Evolutionary conservation across 2,329 filamentous ascomycete genomes (phyloP).

Genomic region (Aspergillus tubingensis): DNA sequence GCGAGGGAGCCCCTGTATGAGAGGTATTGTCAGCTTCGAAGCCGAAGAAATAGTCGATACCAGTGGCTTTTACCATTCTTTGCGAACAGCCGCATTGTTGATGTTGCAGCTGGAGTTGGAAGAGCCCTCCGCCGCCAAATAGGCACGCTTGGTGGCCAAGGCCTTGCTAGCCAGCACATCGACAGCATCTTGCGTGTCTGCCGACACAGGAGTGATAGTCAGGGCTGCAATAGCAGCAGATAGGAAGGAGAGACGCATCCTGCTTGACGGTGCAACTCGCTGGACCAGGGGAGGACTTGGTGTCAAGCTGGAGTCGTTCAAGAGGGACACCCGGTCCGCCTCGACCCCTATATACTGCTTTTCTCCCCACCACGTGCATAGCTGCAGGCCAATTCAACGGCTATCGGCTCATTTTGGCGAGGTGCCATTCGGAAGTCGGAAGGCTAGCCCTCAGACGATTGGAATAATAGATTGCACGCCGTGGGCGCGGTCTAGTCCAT

Average conservation of each 20-base stretch:
- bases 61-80: neutral
- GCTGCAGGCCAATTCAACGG: neutral
- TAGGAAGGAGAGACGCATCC: neutral
- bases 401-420: neutral
- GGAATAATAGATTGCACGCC: neutral
- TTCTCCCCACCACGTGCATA: neutral
- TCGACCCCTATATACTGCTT: constrained; percentile 1
- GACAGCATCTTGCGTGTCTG: constrained; percentile 7
- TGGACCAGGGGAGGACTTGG: neutral
- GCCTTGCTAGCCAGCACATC: constrained; percentile 14
- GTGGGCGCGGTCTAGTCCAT: neutral
- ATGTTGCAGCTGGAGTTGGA: constrained; percentile 7
- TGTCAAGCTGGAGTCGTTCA: neutral
- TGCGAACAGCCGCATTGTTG: constrained; percentile 3
- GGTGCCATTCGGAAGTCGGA: neutral
- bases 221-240: constrained; percentile 7
- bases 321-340: neutral
- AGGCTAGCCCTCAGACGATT: neutral
- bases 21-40: neutral
- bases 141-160: constrained; percentile 8
- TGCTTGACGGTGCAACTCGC: neutral
- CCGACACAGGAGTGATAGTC: constrained; percentile 4
- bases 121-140: constrained; percentile 1
- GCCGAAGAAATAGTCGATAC: neutral
- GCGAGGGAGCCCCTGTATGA: neutral